These are phyloP conservation scores for Pyrus pyrifolia DNA, from an alignment of 306 rosid species.

Conservation along the genomic window DNA sequence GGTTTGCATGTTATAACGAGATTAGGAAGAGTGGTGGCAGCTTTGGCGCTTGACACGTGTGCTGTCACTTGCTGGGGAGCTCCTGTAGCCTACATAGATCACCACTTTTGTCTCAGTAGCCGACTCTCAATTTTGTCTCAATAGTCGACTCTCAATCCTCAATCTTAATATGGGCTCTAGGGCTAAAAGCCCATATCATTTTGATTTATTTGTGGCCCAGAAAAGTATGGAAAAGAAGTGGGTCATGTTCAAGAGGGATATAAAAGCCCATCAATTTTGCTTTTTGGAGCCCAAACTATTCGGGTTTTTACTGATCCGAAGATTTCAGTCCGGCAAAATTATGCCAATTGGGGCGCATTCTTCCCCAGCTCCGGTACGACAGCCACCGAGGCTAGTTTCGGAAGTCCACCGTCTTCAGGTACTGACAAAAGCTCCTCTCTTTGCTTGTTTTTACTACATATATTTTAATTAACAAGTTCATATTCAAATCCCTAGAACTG, in stretches of 20 bases:
- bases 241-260: too few species aligned
- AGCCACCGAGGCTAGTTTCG: background rate
- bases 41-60: conserved; percentile 12
- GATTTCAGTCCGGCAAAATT: background rate
- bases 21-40: conserved; percentile 1
- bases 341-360: background rate
- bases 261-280: too few species aligned
- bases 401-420: background rate
- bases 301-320: background rate
- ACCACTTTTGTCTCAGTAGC: too few species aligned
- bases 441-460: background rate
- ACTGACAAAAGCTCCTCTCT: background rate
- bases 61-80: background rate
- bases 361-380: background rate
- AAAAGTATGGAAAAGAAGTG: too few species aligned
- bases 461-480: background rate
- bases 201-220: too few species aligned
- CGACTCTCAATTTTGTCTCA: too few species aligned
- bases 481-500: background rate
- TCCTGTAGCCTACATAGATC: background rate
- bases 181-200: too few species aligned
- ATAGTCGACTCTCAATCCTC: too few species aligned
- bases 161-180: too few species aligned
- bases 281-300: too few species aligned
- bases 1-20: conserved; percentile 11